Conservation (phyloP, 352 stramenopile species). For the Pythium periplocum region DNA sequence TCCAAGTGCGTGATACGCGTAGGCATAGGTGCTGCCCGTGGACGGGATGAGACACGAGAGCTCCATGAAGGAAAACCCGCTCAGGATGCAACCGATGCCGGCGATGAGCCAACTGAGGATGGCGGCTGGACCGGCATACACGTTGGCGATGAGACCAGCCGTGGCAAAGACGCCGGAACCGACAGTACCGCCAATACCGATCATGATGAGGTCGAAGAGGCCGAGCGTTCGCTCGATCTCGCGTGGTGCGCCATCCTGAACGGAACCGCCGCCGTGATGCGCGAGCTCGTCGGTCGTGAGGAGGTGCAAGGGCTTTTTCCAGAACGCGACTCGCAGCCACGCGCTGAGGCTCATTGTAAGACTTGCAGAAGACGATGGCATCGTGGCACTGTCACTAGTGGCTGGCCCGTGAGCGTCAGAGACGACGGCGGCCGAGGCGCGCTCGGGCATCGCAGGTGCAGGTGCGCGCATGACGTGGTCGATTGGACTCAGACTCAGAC, state of each 20-base stretch:
- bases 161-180: constrained; percentile 92
- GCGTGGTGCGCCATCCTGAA: constrained; percentile 1
- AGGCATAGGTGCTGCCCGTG: constrained; percentile 90
- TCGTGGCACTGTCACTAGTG: constrained; percentile 3
- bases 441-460: background rate
- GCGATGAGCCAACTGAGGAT: constrained; percentile 84
- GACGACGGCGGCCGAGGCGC: no score
- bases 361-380: background rate
- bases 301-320: constrained; percentile 64
- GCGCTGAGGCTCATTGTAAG: constrained; percentile 7
- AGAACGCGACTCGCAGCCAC: constrained; percentile 58
- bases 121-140: constrained; percentile 68
- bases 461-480: background rate
- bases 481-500: constrained; percentile 5
- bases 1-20: constrained; percentile 90
- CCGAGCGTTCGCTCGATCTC: constrained; percentile 63
- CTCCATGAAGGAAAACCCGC: constrained; percentile 90
- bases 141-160: constrained; percentile 55
- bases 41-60: constrained; percentile 84
- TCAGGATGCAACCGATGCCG: constrained; percentile 73
- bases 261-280: constrained; percentile 5
- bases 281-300: constrained; percentile 14
- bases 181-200: constrained; percentile 93
- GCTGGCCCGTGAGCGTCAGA: background rate
- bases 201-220: constrained; percentile 90